A percentile compares a stretch with the other conserved stretches of the same genome.
Conservation (phyloP, 192 early-diverging fungal species). For the Entomortierella chlamydospora region DNA sequence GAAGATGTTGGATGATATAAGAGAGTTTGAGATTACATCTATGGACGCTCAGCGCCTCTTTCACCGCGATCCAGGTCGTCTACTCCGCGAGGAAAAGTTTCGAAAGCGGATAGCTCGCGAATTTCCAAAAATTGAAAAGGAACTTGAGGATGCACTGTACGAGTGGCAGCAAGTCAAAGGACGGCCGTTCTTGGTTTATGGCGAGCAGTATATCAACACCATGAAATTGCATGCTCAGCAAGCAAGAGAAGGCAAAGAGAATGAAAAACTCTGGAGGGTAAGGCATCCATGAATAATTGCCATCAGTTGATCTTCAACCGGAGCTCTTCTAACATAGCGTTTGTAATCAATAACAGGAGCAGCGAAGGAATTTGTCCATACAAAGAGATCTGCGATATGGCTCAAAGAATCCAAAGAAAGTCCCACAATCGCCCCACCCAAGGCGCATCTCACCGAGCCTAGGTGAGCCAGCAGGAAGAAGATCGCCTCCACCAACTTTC, state of each 20-base stretch:
- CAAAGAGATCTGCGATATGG: slow-evolving; percentile 38
- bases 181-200: slow-evolving; percentile 57
- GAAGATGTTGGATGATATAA: slow-evolving; percentile 51
- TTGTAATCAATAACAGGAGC: slow-evolving; percentile 6
- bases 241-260: slow-evolving; percentile 38
- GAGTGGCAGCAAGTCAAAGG: slow-evolving; percentile 54
- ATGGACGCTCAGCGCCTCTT: slow-evolving; percentile 57
- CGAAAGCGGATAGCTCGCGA: slow-evolving; percentile 57
- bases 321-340: neutral
- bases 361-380: slow-evolving; percentile 5
- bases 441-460: slow-evolving; percentile 26
- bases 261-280: slow-evolving; percentile 41
- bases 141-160: slow-evolving; percentile 49
- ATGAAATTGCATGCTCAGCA: slow-evolving; percentile 38
- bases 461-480: slow-evolving; percentile 5
- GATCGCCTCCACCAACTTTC: slow-evolving; percentile 8
- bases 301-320: neutral
- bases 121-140: slow-evolving; percentile 54
- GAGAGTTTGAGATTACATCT: slow-evolving; percentile 49
- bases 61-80: slow-evolving; percentile 61
- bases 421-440: slow-evolving; percentile 30
- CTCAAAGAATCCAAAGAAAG: slow-evolving; percentile 30
- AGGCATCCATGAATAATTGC: neutral
- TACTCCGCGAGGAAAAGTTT: slow-evolving; percentile 64
- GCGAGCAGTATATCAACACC: slow-evolving; percentile 52